phyloP scores from a whole-genome alignment of 305 asterid species.

The Andrographis paniculata region DNA sequence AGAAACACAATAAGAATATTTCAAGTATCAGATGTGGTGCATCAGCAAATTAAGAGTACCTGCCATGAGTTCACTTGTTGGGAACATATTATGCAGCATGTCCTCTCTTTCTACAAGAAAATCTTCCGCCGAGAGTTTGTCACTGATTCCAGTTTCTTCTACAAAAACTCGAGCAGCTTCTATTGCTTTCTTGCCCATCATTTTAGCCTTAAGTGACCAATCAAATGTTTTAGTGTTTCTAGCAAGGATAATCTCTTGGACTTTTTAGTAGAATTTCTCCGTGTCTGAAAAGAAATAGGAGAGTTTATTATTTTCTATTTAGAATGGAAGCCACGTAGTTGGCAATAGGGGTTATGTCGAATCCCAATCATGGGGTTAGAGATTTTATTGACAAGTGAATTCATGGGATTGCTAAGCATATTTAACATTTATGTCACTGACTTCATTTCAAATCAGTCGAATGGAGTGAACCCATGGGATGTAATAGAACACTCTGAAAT shows the following conservation, averaged over 20 bases:
- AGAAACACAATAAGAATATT: neutral
- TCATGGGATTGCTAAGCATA: too few relatives aligned
- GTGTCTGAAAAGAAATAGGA: slow-evolving; percentile 48
- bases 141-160: slow-evolving; percentile 72
- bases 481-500: too few relatives aligned
- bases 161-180: slow-evolving; percentile 93
- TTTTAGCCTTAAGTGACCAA: slow-evolving; percentile 92
- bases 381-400: too few relatives aligned
- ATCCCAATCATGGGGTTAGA: too few relatives aligned
- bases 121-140: slow-evolving; percentile 73
- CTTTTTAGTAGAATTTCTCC: slow-evolving; percentile 85
- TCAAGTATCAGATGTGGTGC: slow-evolving; percentile 5
- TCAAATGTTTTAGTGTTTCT: slow-evolving; percentile 85
- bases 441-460: too few relatives aligned
- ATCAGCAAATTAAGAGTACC: slow-evolving; percentile 27
- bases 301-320: slow-evolving; percentile 7
- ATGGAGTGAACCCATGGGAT: too few relatives aligned
- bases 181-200: slow-evolving; percentile 98
- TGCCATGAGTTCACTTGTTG: slow-evolving; percentile 89
- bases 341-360: too few relatives aligned
- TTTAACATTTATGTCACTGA: too few relatives aligned
- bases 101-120: slow-evolving; percentile 90
- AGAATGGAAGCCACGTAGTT: slow-evolving; percentile 10
- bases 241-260: slow-evolving; percentile 84
- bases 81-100: slow-evolving; percentile 62